Evolutionary conservation across 257 asterid genomes (phyloP), one percentile per base, ranked within the genome.

Genomic region (Petunia secreta): DNA sequence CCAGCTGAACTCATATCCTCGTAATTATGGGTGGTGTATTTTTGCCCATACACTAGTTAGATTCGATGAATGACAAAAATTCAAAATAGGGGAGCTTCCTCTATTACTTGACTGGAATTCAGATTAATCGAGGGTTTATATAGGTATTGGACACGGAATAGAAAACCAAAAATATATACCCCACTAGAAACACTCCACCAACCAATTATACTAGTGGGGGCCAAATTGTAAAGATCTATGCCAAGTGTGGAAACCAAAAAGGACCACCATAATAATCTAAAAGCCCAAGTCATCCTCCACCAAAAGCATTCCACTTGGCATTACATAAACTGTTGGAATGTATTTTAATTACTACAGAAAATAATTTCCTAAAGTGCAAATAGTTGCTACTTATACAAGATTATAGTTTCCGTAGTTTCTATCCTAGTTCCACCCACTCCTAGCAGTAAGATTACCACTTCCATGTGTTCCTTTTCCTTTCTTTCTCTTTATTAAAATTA

Each of bases 141-240:
- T 25, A 25, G 25, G 25, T 25, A 25, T 25, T 25, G 25, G 25
- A 25, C 25, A 25, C 25, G 25, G 25, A 25, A 25, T 25, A 25
- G 25, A 8, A 1, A 9, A 10, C 2, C 8, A 9, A 52, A 48
- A 48, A 48, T 7, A 1, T 9, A 4, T 4, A 50, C 55, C 14
- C 55, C 25, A 25, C 25, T 25, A 25, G 2, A 40, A 65, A 40
- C 6, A 65, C 36, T 25, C n/a, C 40, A 69, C 59, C 76, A 69
- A n/a, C 75, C 57, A 69, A 69, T 69, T 9, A 5, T 69, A 46
- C 4, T 25, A 25, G 43, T 25, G 77, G 77, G 77, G 57, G 43
- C 40, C 76, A 69, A 25, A 46, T 8, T 46, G 5, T 46, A 69
- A 10, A 10, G 59, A 69, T 69, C 4, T 46, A 68, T 48, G 59